Evolutionary conservation across 805 yeast species (phyloP).

Genomic region (Suhomyces sp.): DNA sequence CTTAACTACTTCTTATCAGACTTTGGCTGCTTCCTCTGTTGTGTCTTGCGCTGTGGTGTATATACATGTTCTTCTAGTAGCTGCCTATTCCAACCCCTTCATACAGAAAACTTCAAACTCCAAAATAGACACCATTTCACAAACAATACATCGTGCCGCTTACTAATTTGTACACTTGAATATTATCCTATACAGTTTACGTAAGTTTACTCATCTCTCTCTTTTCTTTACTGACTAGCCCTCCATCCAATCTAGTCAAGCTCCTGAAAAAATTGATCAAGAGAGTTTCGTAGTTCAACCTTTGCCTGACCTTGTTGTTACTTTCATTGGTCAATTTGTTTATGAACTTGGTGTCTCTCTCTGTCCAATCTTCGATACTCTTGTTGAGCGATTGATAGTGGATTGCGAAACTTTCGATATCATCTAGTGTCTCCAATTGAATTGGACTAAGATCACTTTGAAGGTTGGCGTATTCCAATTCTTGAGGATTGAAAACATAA

Average conservation of each 20-base stretch:
- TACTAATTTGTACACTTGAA: too few species aligned
- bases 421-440: constrained; percentile 48
- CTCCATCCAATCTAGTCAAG: constrained; percentile 40
- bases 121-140: too few species aligned
- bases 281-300: constrained; percentile 35
- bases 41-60: too few species aligned
- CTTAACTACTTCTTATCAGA: too few species aligned
- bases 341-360: constrained; percentile 34
- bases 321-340: constrained; percentile 20
- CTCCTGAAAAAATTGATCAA: constrained; percentile 33
- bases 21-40: too few species aligned
- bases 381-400: constrained; percentile 44
- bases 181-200: too few species aligned
- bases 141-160: too few species aligned
- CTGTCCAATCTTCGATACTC: constrained; percentile 40
- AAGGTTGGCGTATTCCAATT: constrained; percentile 22
- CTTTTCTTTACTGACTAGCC: constrained; percentile 17
- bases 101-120: too few species aligned
- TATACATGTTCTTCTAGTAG: too few species aligned
- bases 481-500: constrained; percentile 51
- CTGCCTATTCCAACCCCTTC: too few species aligned
- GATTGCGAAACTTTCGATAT: constrained; percentile 50
- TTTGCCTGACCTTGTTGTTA: constrained; percentile 19
- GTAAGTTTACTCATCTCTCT: constrained; percentile 3
- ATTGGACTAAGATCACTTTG: constrained; percentile 31